These are phyloP conservation scores for Populus hybrid DNA, from an alignment of 441 rosid genomes.

Conservation along the genomic window DNA sequence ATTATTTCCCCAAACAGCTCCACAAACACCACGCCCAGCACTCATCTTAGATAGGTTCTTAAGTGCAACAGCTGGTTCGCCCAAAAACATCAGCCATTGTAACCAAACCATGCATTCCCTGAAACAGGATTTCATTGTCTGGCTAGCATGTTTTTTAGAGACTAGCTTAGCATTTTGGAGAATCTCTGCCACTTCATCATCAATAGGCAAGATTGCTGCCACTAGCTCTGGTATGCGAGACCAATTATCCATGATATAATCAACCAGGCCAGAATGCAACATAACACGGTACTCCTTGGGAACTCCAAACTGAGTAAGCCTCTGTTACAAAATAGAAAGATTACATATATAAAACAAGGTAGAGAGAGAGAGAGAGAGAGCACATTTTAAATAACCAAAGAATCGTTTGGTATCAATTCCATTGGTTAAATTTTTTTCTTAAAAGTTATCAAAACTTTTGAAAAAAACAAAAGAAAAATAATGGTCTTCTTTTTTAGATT, in stretches of 20 bases:
- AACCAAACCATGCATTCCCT: conserved; percentile 72
- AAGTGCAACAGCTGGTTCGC: conserved; percentile 54
- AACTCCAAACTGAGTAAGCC: conserved; percentile 65
- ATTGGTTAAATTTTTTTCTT: no score
- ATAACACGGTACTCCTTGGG: conserved; percentile 45
- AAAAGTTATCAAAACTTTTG: not conserved
- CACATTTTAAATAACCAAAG: not conserved
- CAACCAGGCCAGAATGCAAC: conserved; percentile 47
- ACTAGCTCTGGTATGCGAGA: conserved; percentile 48
- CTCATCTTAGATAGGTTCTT: conserved; percentile 45
- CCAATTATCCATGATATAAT: conserved; percentile 40
- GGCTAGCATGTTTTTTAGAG: conserved; percentile 28
- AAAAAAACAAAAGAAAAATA: no score
- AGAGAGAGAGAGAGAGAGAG: not conserved
- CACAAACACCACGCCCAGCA: conserved; percentile 86
- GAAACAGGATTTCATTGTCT: conserved; percentile 41
- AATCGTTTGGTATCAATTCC: no score
- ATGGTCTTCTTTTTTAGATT: not conserved
- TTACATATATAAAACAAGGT: not conserved
- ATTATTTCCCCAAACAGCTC: conserved; percentile 90
- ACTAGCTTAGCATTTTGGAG: conserved; percentile 35
- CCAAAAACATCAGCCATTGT: conserved; percentile 88
- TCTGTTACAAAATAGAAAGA: conserved; percentile 36
- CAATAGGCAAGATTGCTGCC: conserved; percentile 58
- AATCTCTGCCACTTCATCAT: conserved; percentile 57